Percentiles rank a stretch among this genome's conserved stretches.
These are phyloP conservation scores for Evernia prunastri DNA, from an alignment of 495 filamentous ascomycete species.

Conservation along the genomic window DNA sequence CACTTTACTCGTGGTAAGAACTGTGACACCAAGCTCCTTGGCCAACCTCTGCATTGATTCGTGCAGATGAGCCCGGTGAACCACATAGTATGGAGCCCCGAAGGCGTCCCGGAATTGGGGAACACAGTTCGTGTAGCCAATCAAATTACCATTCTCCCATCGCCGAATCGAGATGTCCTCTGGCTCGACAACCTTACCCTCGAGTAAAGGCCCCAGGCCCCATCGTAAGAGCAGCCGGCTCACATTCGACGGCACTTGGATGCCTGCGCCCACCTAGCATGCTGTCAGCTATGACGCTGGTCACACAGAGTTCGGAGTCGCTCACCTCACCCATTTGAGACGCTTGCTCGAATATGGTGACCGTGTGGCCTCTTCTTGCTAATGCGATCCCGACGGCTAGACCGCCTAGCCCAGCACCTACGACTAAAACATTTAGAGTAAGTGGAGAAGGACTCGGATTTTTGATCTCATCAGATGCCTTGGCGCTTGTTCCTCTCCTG, in stretches of 20 bases:
- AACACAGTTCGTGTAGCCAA: not conserved
- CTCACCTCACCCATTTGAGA: not conserved
- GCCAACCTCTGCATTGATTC: not conserved
- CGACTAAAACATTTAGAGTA: not conserved
- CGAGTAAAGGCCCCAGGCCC: not conserved
- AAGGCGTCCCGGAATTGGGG: not conserved
- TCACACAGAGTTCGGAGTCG: not conserved
- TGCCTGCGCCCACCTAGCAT: not conserved
- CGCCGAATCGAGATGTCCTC: not conserved
- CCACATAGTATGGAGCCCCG: not conserved
- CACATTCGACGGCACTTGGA: not conserved
- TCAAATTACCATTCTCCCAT: not conserved
- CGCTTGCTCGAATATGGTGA: not conserved
- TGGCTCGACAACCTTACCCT: not conserved
- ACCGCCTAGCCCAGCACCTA: not conserved
- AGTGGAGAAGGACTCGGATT: not conserved
- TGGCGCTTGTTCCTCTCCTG: not conserved
- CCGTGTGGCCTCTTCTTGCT: not conserved
- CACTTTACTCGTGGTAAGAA: not conserved
- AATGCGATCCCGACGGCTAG: not conserved
- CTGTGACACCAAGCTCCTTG: not conserved
- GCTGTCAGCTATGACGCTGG: not conserved
- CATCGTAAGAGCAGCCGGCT: conserved; percentile 4
- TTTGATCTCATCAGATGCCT: not conserved
- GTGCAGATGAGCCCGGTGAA: not conserved